Percentiles rank a stretch among this genome's conserved stretches.
Conservation (phyloP, 768 basidiomycete species). For the Rubroboletus pulcherrimus region DNA sequence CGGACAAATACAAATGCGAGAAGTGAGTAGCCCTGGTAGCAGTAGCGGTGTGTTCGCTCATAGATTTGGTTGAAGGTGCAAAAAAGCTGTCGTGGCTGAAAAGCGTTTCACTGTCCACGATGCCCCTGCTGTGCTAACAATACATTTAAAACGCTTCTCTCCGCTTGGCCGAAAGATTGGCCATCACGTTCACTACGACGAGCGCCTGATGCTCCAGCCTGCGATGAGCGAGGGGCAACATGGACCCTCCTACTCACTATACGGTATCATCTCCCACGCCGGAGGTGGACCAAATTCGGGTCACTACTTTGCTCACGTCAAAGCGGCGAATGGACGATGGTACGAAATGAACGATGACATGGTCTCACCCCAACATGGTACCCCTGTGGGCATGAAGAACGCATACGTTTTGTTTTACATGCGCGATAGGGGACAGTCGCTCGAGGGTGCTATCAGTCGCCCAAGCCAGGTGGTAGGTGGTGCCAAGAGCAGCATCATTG, state of each 20-base stretch:
- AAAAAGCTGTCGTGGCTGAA: slow-evolving; percentile 82
- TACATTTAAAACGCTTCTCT: slow-evolving; percentile 95
- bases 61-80: slow-evolving; percentile 60
- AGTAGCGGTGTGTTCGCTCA: slow-evolving; percentile 2
- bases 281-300: slow-evolving; percentile 93
- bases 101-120: slow-evolving; percentile 88
- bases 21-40: slow-evolving; percentile 57
- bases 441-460: slow-evolving; percentile 55
- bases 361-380: slow-evolving; percentile 41
- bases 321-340: slow-evolving; percentile 68
- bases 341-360: slow-evolving; percentile 92
- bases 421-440: slow-evolving; percentile 68
- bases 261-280: slow-evolving; percentile 90
- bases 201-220: slow-evolving; percentile 63
- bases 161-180: slow-evolving; percentile 85
- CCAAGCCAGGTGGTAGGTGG: slow-evolving; percentile 17
- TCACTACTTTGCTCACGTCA: slow-evolving; percentile 89
- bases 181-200: slow-evolving; percentile 74
- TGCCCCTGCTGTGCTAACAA: slow-evolving; percentile 82
- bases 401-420: slow-evolving; percentile 96
- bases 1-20: slow-evolving; percentile 98
- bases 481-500: slow-evolving; percentile 39
- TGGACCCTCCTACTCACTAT: slow-evolving; percentile 79
- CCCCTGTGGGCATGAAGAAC: slow-evolving; percentile 63
- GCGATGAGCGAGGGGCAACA: slow-evolving; percentile 82